A percentile compares a stretch with the other conserved stretches of the same genome.
Conservation (phyloP, 108 stramenopile species). For the Seminavis robusta region DNA sequence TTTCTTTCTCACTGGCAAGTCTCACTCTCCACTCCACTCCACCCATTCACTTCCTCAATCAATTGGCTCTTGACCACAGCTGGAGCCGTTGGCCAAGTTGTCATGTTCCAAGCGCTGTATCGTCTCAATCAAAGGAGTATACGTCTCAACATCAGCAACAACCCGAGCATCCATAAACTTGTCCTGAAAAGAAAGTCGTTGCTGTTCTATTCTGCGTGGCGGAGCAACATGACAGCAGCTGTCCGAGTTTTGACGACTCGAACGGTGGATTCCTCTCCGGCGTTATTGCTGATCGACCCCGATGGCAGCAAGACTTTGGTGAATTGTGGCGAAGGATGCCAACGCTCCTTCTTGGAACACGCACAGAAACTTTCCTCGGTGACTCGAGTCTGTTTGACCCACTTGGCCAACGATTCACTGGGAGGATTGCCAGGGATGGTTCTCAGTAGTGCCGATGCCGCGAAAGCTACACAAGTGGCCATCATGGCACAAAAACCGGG, state of each 20-base stretch:
- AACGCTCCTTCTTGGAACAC: slow-evolving; percentile 78
- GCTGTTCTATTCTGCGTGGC: too few relatives aligned
- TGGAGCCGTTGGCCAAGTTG: too few relatives aligned
- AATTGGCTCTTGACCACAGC: too few relatives aligned
- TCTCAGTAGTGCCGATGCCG: slow-evolving; percentile 69
- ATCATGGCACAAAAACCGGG: neutral
- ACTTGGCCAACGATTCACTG: slow-evolving; percentile 54
- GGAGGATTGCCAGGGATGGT: slow-evolving; percentile 85
- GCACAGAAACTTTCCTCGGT: slow-evolving; percentile 60
- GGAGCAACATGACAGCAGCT: slow-evolving; percentile 59
- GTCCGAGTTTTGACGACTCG: slow-evolving; percentile 65
- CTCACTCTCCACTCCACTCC: too few relatives aligned
- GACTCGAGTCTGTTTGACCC: slow-evolving; percentile 66
- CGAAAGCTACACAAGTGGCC: neutral
- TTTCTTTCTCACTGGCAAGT: too few relatives aligned
- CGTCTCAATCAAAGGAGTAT: too few relatives aligned
- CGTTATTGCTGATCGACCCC: slow-evolving; percentile 48
- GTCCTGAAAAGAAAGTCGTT: too few relatives aligned
- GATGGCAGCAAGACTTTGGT: slow-evolving; percentile 66
- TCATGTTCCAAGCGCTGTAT: too few relatives aligned
- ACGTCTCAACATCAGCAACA: too few relatives aligned
- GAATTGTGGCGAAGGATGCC: slow-evolving; percentile 84
- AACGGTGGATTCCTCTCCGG: slow-evolving; percentile 66
- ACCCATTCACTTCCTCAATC: too few relatives aligned
- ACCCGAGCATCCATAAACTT: too few relatives aligned